Conservation (phyloP, 1,139 yeast species). For the Casaregolazyma lundiana region DNA sequence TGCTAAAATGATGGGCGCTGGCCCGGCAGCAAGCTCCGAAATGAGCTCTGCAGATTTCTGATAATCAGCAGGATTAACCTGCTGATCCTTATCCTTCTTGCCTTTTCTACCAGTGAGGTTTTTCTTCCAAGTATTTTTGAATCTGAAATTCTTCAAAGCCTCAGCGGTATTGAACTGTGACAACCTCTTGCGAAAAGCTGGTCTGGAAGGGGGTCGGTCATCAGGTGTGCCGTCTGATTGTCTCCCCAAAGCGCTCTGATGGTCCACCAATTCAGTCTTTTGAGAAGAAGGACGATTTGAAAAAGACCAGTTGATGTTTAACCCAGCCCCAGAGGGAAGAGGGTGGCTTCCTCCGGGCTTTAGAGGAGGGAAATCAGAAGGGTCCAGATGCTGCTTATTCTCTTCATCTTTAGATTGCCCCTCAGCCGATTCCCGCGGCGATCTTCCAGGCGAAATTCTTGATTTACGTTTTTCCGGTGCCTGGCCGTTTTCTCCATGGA, state of each 20-base stretch:
- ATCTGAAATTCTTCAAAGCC: constrained; percentile 20
- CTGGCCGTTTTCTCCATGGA: neutral
- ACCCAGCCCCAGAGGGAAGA: neutral
- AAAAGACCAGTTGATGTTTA: neutral
- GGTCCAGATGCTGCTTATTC: neutral
- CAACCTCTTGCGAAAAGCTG: constrained; percentile 19
- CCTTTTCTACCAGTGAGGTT: constrained; percentile 17
- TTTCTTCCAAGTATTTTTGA: constrained; percentile 25
- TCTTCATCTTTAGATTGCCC: neutral
- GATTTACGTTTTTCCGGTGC: neutral
- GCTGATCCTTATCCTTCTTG: constrained; percentile 26
- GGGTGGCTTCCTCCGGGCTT: neutral
- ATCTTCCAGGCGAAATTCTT: no score
- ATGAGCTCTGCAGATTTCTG: constrained; percentile 61
- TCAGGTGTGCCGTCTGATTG: neutral
- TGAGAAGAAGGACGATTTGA: neutral
- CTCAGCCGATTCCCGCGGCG: neutral
- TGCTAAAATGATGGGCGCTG: constrained; percentile 72
- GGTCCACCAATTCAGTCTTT: neutral
- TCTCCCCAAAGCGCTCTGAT: neutral
- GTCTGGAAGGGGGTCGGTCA: constrained; percentile 5
- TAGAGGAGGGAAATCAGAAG: neutral
- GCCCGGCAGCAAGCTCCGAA: constrained; percentile 62
- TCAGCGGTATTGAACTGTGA: constrained; percentile 22
- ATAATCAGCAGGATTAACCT: constrained; percentile 26